phyloP scores from a whole-genome alignment of 176 grass and related monocot species.

The Dendrocalamus sinicus region DNA sequence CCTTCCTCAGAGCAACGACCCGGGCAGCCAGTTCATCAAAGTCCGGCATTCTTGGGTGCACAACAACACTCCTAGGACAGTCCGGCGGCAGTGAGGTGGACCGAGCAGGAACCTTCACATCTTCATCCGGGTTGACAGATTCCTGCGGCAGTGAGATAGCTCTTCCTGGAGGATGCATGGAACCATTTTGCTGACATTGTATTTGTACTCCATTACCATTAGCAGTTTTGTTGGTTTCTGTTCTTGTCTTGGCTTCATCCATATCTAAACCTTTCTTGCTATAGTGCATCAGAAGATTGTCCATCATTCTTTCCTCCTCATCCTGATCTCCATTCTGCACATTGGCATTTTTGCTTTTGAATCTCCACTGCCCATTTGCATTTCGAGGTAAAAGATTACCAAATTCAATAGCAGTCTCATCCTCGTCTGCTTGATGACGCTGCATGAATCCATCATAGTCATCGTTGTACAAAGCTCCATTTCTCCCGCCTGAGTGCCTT shows the following conservation, averaged over 20 bases:
- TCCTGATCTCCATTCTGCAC: slow-evolving; percentile 7
- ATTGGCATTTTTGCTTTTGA: slow-evolving; percentile 22
- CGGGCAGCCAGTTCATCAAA: slow-evolving; percentile 69
- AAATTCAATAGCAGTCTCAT: slow-evolving; percentile 67
- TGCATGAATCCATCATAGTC: slow-evolving; percentile 39
- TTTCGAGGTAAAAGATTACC: slow-evolving; percentile 57
- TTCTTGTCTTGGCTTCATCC: slow-evolving; percentile 8
- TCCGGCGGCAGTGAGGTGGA: slow-evolving; percentile 44
- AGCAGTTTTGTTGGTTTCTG: slow-evolving; percentile 25
- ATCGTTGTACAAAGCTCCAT: slow-evolving; percentile 44
- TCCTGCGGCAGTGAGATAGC: slow-evolving; percentile 39
- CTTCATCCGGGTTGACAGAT: not conserved
- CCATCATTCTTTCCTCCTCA: slow-evolving; percentile 84
- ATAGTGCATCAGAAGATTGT: slow-evolving; percentile 71
- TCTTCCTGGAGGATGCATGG: slow-evolving; percentile 48
- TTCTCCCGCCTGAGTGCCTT: slow-evolving; percentile 44
- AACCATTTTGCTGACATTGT: slow-evolving; percentile 3
- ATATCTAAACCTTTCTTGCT: slow-evolving; percentile 63
- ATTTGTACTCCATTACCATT: not conserved
- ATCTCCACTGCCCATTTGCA: slow-evolving; percentile 34
- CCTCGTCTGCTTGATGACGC: slow-evolving; percentile 31
- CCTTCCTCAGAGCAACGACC: slow-evolving; percentile 56
- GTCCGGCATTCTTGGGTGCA: slow-evolving; percentile 63
- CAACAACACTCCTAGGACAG: slow-evolving; percentile 30
- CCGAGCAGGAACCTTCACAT: slow-evolving; percentile 35